These are phyloP conservation scores for Phytophthora crassamura DNA, from an alignment of 352 stramenopile genomes.

Conservation along the genomic window DNA sequence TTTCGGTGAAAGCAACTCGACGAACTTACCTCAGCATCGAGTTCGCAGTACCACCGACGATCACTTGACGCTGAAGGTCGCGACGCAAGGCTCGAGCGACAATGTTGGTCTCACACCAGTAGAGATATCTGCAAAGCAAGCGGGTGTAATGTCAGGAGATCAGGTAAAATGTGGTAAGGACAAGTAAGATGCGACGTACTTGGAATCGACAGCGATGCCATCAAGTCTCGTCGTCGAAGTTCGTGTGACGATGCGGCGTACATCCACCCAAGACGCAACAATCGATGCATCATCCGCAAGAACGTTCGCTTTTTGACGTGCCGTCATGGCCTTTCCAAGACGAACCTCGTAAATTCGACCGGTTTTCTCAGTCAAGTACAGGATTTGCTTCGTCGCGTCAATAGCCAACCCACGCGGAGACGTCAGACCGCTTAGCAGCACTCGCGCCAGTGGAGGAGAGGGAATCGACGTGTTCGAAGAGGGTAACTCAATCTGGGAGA, in stretches of 20 bases:
- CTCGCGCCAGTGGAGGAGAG: slow-evolving; percentile 11
- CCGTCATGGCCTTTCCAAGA: slow-evolving; percentile 10
- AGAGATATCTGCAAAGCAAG: slow-evolving; percentile 49
- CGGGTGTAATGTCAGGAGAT: too few species aligned
- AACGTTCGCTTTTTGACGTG: slow-evolving; percentile 6
- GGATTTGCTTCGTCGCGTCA: slow-evolving; percentile 31
- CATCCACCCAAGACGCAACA: slow-evolving; percentile 11
- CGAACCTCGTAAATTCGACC: slow-evolving; percentile 52
- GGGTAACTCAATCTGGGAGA: slow-evolving; percentile 37
- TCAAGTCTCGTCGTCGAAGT: slow-evolving; percentile 60
- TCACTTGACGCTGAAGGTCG: slow-evolving; percentile 52
- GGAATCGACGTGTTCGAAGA: background rate
- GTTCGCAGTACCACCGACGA: slow-evolving; percentile 62
- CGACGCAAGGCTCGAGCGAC: slow-evolving; percentile 54
- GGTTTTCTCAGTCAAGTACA: slow-evolving; percentile 83
- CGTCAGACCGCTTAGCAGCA: slow-evolving; percentile 51
- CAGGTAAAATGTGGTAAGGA: too few species aligned
- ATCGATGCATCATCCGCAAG: slow-evolving; percentile 21
- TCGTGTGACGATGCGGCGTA: slow-evolving; percentile 46
- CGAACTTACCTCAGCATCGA: slow-evolving; percentile 63
- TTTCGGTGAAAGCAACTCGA: too few species aligned
- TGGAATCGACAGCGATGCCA: slow-evolving; percentile 66
- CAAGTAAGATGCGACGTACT: slow-evolving; percentile 22
- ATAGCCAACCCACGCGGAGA: slow-evolving; percentile 62
- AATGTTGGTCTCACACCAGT: slow-evolving; percentile 76